Base-by-base conservation (phyloP, 2,329 filamentous ascomycete species). In the Elsinoe ampelina region DNA sequence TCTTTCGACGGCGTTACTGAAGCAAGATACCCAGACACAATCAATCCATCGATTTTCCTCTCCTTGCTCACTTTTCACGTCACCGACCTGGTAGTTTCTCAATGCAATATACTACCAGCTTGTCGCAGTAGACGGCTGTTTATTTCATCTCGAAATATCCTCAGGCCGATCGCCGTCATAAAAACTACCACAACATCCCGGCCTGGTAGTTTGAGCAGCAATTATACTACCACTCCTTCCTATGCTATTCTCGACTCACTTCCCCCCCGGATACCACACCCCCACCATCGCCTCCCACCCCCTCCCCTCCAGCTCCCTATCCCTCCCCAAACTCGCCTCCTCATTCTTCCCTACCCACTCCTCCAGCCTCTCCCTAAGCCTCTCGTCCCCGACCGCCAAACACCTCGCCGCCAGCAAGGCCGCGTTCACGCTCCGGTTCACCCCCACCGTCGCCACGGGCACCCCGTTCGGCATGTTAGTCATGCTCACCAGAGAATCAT, bases 321-420 rank as follows among this genome's bases (percentile, higher is more conserved):
- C 84, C 73, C 88, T 88, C 22, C 71, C 76, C 60, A 80, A 69
- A 1, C 89, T 86, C 64, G 85, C 82, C 57, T 75, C 73, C 67
- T 80, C 79, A 73, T 86, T 84, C 6, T 79, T 75, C 52, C 75
- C 71, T 68, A 83, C 80, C 66, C 87, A 89, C 15, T 75, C 71
- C 60, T 76, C 77, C 73, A 87, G 75, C 63, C 77, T 76, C 58
- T 78, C 71, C 51, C 75, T 71, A n/a, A 86, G 75, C n/a, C 72
- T 75, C 12, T 73, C 71, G 58, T 85, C 79, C 36, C 73, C 75
- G 20, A 66, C 65, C 1, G 72, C 72, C 41, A 77, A 51, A 19
- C 76, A 73, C 43, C 74, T 63, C 15, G 72, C 72, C 4, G 75
- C 75, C 34, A 76, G 60, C 57, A 79, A 61, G 43, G 75, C 76